Evolutionary conservation across 2,329 filamentous ascomycete genomes (phyloP).

Genomic region (Aspergillus novoparasiticus): DNA sequence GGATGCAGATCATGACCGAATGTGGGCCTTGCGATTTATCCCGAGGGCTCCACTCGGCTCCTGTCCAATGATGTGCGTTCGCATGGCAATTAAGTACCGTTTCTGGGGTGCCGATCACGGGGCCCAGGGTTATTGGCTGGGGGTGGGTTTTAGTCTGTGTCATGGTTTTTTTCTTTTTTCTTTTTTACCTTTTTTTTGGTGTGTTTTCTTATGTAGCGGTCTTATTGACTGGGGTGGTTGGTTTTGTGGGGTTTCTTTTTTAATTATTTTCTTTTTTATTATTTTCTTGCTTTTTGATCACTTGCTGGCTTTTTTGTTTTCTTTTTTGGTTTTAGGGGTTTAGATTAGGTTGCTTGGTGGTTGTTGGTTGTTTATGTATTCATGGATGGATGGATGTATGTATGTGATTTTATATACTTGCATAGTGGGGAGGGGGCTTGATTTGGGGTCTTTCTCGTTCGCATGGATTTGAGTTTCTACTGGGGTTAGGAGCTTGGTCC

Average conservation of each 20-base stretch:
- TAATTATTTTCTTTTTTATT: no score
- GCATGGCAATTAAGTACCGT: constrained; percentile 2
- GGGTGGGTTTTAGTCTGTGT: not conserved
- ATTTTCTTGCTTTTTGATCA: no score
- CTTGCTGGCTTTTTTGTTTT: not conserved
- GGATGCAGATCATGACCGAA: constrained; percentile 1
- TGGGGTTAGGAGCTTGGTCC: not conserved
- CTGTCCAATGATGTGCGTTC: constrained; percentile 1
- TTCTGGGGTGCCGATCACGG: not conserved
- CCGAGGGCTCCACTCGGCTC: not conserved
- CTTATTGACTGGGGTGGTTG: no score
- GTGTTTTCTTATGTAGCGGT: no score
- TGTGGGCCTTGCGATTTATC: constrained; percentile 2
- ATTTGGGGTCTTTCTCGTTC: not conserved
- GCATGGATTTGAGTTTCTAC: not conserved
- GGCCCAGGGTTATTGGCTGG: not conserved
- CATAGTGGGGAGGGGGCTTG: not conserved
- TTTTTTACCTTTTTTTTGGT: no score
- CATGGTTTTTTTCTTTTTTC: not conserved
- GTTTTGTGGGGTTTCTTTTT: no score
- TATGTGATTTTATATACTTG: not conserved
- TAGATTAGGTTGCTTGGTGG: no score
- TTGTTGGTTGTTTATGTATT: no score
- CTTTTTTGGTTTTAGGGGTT: not conserved
- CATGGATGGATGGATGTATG: not conserved